A percentile compares a stretch with the other conserved stretches of the same genome.
These are phyloP conservation scores for Aspergillus cejpii DNA, from an alignment of 2,329 filamentous ascomycete genomes.

Conservation along the genomic window DNA sequence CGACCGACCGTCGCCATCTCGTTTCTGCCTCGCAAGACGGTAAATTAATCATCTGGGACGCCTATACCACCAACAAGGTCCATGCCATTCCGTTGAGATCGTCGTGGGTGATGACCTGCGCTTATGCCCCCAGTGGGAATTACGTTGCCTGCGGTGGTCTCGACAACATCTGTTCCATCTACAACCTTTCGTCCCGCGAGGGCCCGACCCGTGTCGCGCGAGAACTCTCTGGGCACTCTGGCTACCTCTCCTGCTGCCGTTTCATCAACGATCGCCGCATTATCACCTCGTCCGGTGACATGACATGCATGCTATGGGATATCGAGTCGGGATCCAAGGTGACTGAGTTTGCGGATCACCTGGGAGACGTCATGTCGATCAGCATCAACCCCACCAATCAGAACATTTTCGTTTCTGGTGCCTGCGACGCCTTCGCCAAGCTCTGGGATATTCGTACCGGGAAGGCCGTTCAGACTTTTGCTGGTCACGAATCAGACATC, in stretches of 20 bases:
- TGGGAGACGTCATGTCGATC: slow-evolving; percentile 99
- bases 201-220: slow-evolving; percentile 94
- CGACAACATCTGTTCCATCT: slow-evolving; percentile 99
- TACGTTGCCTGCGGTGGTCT: slow-evolving; percentile 97
- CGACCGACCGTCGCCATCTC: slow-evolving; percentile 91
- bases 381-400: slow-evolving; percentile 99
- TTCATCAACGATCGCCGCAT: slow-evolving; percentile 99
- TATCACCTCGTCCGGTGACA: slow-evolving; percentile 94
- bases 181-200: slow-evolving; percentile 94
- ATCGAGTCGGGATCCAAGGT: slow-evolving; percentile 96
- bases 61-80: slow-evolving; percentile 99
- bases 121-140: slow-evolving; percentile 95
- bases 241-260: slow-evolving; percentile 94
- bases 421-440: slow-evolving; percentile 97
- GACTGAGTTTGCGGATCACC: slow-evolving; percentile 94
- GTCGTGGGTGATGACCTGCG: slow-evolving; percentile 99
- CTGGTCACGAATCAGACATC: slow-evolving; percentile 97
- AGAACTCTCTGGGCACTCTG: slow-evolving; percentile 92
- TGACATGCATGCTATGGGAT: slow-evolving; percentile 99
- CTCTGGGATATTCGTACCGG: slow-evolving; percentile 97
- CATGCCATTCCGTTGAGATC: slow-evolving; percentile 95
- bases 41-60: slow-evolving; percentile 99
- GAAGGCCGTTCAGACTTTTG: slow-evolving; percentile 97
- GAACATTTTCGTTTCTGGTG: slow-evolving; percentile 98
- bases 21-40: slow-evolving; percentile 98